These are phyloP conservation scores for Eucalyptus cloeziana DNA, from an alignment of 345 rosid genomes.

Conservation along the genomic window DNA sequence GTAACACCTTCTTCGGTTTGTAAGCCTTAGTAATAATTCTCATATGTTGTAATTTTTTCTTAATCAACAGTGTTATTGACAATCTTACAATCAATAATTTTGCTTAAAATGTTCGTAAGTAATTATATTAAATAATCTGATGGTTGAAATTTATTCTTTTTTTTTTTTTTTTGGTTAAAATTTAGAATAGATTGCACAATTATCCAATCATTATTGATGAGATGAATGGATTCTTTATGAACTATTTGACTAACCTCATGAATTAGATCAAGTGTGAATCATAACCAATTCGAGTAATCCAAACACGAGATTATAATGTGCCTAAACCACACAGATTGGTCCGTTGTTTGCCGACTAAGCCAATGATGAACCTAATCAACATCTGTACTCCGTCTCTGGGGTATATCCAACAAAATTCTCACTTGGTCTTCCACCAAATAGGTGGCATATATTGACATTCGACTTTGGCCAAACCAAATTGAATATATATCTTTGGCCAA, in stretches of 20 bases:
- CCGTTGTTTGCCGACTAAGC: neutral
- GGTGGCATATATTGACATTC: neutral
- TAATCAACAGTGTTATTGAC: neutral
- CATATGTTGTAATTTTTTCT: neutral
- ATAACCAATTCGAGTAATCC: neutral
- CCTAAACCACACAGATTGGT: neutral
- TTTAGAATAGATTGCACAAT: neutral
- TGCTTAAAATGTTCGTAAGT: neutral
- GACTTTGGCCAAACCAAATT: neutral
- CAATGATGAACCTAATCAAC: neutral
- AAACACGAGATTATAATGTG: neutral
- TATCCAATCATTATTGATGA: neutral
- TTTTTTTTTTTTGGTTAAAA: no score
- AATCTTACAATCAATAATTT: neutral
- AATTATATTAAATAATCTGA: neutral
- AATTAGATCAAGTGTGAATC: neutral
- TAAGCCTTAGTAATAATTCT: neutral
- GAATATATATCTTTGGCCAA: no score
- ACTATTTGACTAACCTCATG: neutral
- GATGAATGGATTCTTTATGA: neutral
- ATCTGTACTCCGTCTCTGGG: neutral
- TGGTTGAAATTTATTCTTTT: no score
- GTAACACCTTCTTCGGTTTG: neutral
- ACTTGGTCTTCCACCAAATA: neutral
- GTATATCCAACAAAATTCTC: neutral